Base-by-base conservation (phyloP, 768 basidiomycete genomes). In the Leccinellum luteum region DNA sequence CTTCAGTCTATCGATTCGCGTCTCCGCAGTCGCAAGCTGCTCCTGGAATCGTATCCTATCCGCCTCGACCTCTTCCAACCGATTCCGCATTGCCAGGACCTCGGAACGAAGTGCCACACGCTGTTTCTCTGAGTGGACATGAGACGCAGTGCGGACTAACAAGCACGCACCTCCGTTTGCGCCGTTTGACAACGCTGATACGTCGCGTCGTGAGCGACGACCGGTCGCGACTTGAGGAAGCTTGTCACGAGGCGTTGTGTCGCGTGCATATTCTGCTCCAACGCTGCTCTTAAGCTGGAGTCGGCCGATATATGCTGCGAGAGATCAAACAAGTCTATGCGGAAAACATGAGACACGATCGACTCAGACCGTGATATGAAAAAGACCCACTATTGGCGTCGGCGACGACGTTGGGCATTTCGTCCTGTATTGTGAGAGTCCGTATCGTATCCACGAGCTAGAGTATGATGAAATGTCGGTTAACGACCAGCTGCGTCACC, bases 391-490 rank as follows among this genome's bases (percentile, higher is more conserved):
- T 78, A 70, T 75, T 65, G 28, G 76, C 72, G 64, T 77, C 72
- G 61, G 79, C 67, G 58, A 75, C 73, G 19, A 74, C 69, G 58
- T 74, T 63, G 41, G 80, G 75, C 38, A 83, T 62, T 54, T 81
- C 77, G 54, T 86, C 81, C 23, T 81, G 74, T 45, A 75, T 77
- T 5, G 83, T 80, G 45, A 89, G 73, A 21, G 82, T 74, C 44
- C 82, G 82, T 66, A 90, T 84, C 19, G 87, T 81, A 53, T 86
- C 82, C 32, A 90, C 76, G 41, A 91, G 74, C 89, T 92, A 59
- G 23, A 45, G 53, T n/a, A 50, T 44, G 51, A 50, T 44, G 51
- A 32, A 52, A 56, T 6, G 38, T 48, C 38, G 6, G 51, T 54
- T 48, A 54, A 35, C 47, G 41, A 52, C 30, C 44, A 14, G 17